Base-by-base conservation (phyloP, 352 stramenopile genomes). In the Globisporangium recalcitrans region DNA sequence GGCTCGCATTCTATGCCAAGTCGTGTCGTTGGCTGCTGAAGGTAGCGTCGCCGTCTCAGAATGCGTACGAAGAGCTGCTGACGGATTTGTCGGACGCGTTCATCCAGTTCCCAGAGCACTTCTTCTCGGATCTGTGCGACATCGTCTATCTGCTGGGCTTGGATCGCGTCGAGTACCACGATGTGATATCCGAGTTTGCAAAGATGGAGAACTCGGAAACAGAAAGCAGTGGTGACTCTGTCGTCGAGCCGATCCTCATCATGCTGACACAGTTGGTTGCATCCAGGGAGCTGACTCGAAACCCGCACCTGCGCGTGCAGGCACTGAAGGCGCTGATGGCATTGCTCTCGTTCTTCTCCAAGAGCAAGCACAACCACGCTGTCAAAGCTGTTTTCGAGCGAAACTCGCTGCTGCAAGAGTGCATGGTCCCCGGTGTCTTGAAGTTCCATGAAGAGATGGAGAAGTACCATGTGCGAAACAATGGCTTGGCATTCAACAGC, bases 361-460 rank as follows among this genome's bases (percentile, higher is more conserved):
- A 88, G 51, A 77, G 69, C 31, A 76, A 78, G 21, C 68, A 68
- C 27, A 74, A 76, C 61, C 29, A 60, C 3, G 48, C 70, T 1
- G 54, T 83, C 32, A 69, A 78, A 8, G 27, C 60, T 1, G 70
- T 86, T 2, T 82, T 92, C 40, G 63, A 77, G 21, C 59, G 56
- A 1, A 75, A 76, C n/a, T 19, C 60, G 22, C 47, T 90, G 3
- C 67, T 92, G 9, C 73, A 68, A 1, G 40, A 65, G 11, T 80
- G 44, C 26, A 49, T 81, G 16, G 72, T 86, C 36, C 62, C 58
- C 40, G 74, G 75, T 5, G 63, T 92, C 7, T 58, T 92, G 7
- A 73, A 78, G 21, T 92, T 90, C 58, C 80, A 92, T 62, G 69
- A 74, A 16, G 79, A 92, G 44, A 85, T 92, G 79, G 83, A 90